A percentile compares a stretch with the other conserved stretches of the same genome.
Evolutionary conservation across 208 protist species (phyloP).

Genomic region (Leishmania major): DNA sequence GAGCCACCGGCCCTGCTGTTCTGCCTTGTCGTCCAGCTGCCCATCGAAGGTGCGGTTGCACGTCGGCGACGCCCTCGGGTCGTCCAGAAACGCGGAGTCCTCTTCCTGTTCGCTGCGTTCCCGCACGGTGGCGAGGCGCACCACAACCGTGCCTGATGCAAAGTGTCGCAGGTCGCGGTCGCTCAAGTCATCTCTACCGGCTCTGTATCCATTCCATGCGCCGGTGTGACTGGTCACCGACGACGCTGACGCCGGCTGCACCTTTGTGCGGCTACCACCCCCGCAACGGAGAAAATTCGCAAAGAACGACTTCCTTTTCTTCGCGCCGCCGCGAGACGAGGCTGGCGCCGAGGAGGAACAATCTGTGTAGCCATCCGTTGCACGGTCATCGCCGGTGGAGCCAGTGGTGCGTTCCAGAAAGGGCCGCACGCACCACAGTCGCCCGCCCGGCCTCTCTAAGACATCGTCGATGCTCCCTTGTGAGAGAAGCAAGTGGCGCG

Average conservation of each 20-base stretch:
- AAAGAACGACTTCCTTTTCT: conserved; percentile 28
- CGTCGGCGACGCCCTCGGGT: conserved; percentile 21
- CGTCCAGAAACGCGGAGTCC: conserved; percentile 44
- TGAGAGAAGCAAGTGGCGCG: conserved; percentile 76
- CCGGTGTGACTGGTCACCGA: not conserved
- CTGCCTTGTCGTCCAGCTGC: conserved; percentile 32
- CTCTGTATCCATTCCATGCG: not conserved
- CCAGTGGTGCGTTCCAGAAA: conserved; percentile 34
- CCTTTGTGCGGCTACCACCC: conserved; percentile 29
- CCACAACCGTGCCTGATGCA: conserved; percentile 39
- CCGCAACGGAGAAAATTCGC: conserved; percentile 31
- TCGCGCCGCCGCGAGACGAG: not conserved
- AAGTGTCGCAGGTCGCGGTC: conserved; percentile 31
- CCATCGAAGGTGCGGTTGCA: conserved; percentile 22
- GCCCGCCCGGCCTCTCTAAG: conserved; percentile 39
- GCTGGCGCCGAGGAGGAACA: not conserved
- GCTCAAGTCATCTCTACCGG: not conserved
- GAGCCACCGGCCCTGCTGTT: conserved; percentile 64
- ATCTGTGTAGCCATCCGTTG: not conserved
- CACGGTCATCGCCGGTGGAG: conserved; percentile 18
- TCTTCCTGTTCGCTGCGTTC: conserved; percentile 37
- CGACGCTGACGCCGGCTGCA: conserved; percentile 7
- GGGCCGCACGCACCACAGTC: conserved; percentile 43
- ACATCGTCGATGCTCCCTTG: conserved; percentile 90
- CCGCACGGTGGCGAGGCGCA: conserved; percentile 56